Evolutionary conservation across 176 grass and related monocot genomes (phyloP), one percentile per base, ranked within the genome.

Genomic region (Oryza glumipatula): DNA sequence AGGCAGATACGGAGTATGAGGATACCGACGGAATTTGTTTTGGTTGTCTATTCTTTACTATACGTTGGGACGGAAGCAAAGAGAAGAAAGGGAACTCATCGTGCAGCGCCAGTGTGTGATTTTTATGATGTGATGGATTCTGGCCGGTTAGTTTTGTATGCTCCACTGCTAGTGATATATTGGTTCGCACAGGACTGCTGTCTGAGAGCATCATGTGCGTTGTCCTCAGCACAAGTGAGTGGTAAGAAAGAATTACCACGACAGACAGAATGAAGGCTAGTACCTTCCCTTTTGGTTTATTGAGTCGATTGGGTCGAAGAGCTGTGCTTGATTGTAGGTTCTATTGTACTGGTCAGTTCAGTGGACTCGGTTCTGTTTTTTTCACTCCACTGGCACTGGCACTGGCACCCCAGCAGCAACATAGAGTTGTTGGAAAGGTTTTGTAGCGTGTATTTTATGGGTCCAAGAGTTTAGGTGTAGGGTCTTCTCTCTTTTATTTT

Each of bases 1-100:
- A 83, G 80, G 83, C 9, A 86, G 81, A 80, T 98, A 94, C 5
- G 91, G 87, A 14, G 84, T 94, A 73, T 98, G 76, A 87, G 0
- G 67, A 72, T 16, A 46, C 30, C 39, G 49, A 67, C 7, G 56
- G 61, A 38, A 26, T 58, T 58, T 21, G 19, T 8, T 41, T 0
- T 4, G 23, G 79, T 33, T 38, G 44, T 47, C 58, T 72, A 46
- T 70, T 58, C 38, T 32, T 32, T 35, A 30, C 22, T 47, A 44
- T 65, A 24, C 41, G 13, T 58, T 8, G 15, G 2, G 24, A 39
- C 14, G 6, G 26, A 48, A 11, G 3, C 17, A 26, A 11, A 56
- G 9, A 14, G 33, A 4, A 67, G 74, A 74, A 83, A 81, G 21
- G n/a, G 38, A 77, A 82, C 49, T 82, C 68, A 43, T 26, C 17